These are phyloP conservation scores for Candida sithepensis DNA, from an alignment of 805 yeast genomes.

Conservation along the genomic window DNA sequence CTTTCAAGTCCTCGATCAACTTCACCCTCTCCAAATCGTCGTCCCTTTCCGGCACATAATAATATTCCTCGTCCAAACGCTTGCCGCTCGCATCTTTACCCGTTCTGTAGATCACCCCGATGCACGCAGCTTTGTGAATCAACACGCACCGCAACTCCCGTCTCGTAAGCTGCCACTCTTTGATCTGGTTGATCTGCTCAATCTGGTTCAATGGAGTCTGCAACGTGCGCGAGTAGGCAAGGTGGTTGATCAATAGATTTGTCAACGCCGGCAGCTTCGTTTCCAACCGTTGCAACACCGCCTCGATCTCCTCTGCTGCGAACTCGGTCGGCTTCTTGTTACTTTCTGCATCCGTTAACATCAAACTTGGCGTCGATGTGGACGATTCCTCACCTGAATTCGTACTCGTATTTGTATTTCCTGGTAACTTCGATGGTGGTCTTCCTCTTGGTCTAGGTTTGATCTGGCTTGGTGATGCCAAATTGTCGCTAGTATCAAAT, in stretches of 20 bases:
- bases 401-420: too few species aligned
- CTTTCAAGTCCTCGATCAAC: slow-evolving; percentile 73
- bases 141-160: slow-evolving; percentile 43
- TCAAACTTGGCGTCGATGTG: too few species aligned
- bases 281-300: slow-evolving; percentile 31
- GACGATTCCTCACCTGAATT: too few species aligned
- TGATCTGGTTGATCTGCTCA: slow-evolving; percentile 51
- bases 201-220: slow-evolving; percentile 82
- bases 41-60: slow-evolving; percentile 84
- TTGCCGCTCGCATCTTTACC: slow-evolving; percentile 98
- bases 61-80: slow-evolving; percentile 89
- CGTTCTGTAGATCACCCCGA: slow-evolving; percentile 84
- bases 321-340: slow-evolving; percentile 6
- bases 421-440: slow-evolving; percentile 7
- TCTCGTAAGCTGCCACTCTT: slow-evolving; percentile 43
- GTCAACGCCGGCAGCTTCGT: slow-evolving; percentile 47
- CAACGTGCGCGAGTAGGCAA: slow-evolving; percentile 84
- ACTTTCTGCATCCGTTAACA: too few species aligned
- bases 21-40: slow-evolving; percentile 62
- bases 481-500: not conserved
- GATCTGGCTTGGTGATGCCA: not conserved
- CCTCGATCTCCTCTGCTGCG: slow-evolving; percentile 25
- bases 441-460: slow-evolving; percentile 9
- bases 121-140: slow-evolving; percentile 46
- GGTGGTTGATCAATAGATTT: slow-evolving; percentile 71